Conservation (phyloP, 495 filamentous ascomycete genomes). For the Penicillium lagena region DNA sequence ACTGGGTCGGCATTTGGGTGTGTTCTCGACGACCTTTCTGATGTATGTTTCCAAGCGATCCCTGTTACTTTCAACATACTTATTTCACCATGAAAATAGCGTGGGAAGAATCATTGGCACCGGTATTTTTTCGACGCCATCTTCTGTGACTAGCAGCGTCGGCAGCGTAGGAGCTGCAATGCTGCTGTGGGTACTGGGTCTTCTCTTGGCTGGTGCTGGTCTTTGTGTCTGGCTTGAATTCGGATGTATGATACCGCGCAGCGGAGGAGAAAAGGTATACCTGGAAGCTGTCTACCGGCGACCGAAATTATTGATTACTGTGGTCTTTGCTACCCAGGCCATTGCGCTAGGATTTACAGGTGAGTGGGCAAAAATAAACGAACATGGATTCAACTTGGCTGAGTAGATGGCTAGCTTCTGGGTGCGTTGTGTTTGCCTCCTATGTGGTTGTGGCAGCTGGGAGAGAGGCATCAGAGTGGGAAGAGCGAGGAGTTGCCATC, state of each 20-base stretch:
- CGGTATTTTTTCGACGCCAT: slow-evolving; percentile 67
- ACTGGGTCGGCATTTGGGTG: slow-evolving; percentile 29
- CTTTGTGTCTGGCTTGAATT: slow-evolving; percentile 58
- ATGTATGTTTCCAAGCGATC: slow-evolving; percentile 20
- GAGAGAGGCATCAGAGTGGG: slow-evolving; percentile 20
- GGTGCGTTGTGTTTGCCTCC: slow-evolving; percentile 28
- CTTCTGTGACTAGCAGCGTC: slow-evolving; percentile 51
- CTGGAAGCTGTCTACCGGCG: slow-evolving; percentile 63
- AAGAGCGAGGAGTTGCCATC: slow-evolving; percentile 24
- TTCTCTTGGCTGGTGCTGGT: slow-evolving; percentile 51
- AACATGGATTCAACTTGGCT: too few relatives aligned
- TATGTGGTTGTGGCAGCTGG: slow-evolving; percentile 32
- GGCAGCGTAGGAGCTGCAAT: slow-evolving; percentile 61
- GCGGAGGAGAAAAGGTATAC: slow-evolving; percentile 65
- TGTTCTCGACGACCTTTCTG: slow-evolving; percentile 35
- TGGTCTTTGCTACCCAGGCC: slow-evolving; percentile 56
- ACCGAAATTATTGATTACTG: slow-evolving; percentile 58
- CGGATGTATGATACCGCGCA: slow-evolving; percentile 61
- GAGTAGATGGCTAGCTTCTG: slow-evolving; percentile 11
- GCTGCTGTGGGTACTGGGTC: slow-evolving; percentile 55
- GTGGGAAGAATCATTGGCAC: slow-evolving; percentile 60
- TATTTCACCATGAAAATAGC: slow-evolving; percentile 22
- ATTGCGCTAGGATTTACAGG: slow-evolving; percentile 60
- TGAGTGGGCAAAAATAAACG: background rate
- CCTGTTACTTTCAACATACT: background rate